Base-by-base conservation (phyloP, 768 basidiomycete genomes). In the Auricularia heimuer region DNA sequence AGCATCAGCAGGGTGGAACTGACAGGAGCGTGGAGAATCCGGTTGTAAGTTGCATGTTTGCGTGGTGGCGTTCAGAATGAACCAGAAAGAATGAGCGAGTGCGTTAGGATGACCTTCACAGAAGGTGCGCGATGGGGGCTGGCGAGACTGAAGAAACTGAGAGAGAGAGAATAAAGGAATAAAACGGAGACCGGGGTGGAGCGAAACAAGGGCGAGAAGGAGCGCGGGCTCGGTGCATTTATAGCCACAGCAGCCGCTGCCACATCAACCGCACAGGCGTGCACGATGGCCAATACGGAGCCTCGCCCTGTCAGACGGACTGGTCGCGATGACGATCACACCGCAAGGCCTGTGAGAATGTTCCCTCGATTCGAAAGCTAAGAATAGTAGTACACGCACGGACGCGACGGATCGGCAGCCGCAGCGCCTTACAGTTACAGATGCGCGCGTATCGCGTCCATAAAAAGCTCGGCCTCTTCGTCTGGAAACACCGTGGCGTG, bases 221-320 rank as follows among this genome's bases (percentile, higher is more conserved):
- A 72, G 76, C 74, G 72, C 77, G 70, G 77, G 76, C 77, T 76
- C 69, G 73, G 21, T 18, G 47, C 47, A 51, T 51, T 51, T 51
- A 51, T 51, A 51, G 47, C 47, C 47, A 51, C 47, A 8, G 10
- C 47, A 1, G 47, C 39, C 39, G 12, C 39, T 8, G 12, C 39
- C 7, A 42, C 39, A 14, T 42, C 39, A 42, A 42, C 8, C 39
- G 39, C 39, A 42, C 39, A 8, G 39, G 39, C 39, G 39, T 42
- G 39, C 7, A 51, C 44, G 18, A 18, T 45, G 44, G 44, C 47
- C 47, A 51, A 51, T 21, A 21, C 47, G 47, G 47, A 18, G 4
- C 18, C 47, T 51, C 47, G 47, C 47, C 47, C 47, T 51, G 47
- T 51, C 47, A 51, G 47, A 6, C 47, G 47, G 8, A 42, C 12